These are phyloP conservation scores for Acanthamoeba divionensis DNA, from an alignment of 208 protist species.

Conservation along the genomic window DNA sequence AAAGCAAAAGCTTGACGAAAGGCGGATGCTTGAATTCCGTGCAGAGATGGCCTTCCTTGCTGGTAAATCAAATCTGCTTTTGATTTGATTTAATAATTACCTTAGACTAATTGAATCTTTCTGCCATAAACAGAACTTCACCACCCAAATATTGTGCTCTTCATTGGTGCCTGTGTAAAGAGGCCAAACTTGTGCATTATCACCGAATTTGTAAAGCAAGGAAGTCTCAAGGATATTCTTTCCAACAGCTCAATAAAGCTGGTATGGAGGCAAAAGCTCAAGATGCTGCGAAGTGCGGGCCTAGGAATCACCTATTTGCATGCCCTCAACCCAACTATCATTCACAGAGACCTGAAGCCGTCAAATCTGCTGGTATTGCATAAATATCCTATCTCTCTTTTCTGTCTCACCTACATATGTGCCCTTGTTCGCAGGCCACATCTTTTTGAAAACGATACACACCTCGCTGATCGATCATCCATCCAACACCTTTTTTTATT, in stretches of 20 bases:
- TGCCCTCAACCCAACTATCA: background rate
- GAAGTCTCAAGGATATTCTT: background rate
- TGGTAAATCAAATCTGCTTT: no score
- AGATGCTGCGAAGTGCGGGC: background rate
- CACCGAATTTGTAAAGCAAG: background rate
- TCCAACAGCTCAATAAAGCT: background rate
- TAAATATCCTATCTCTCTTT: no score
- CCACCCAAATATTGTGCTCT: background rate
- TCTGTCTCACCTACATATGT: no score
- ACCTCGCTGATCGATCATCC: no score
- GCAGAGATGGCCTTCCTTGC: background rate
- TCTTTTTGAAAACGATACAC: no score
- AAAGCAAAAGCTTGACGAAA: background rate
- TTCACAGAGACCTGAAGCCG: slow-evolving; percentile 3
- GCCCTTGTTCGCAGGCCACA: no score
- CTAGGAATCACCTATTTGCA: background rate
- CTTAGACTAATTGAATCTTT: no score
- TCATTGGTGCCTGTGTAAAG: background rate
- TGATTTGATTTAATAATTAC: no score
- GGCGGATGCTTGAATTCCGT: background rate
- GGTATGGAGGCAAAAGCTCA: background rate
- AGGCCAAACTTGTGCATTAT: background rate
- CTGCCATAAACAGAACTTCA: background rate
- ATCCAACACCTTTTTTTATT: no score
- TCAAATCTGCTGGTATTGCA: background rate